Percentiles rank a stretch among this genome's conserved stretches.
Conservation (phyloP, 164 flowering plant genomes). For the Dillenia turbinata region DNA sequence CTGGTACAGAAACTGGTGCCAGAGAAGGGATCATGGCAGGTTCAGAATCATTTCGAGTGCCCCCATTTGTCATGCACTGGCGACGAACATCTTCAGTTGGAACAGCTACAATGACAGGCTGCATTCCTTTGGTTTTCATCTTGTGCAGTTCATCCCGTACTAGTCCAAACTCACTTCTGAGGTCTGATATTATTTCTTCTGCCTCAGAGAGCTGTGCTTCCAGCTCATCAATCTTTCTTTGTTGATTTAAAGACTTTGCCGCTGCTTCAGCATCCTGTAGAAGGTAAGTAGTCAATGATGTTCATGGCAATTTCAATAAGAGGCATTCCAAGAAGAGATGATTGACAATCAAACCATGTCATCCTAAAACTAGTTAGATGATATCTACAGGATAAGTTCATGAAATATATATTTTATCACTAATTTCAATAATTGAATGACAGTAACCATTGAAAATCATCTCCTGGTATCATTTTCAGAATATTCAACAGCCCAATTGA, state of each 20-base stretch:
- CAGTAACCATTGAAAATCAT: too few relatives aligned
- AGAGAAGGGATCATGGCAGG: slow-evolving; percentile 3
- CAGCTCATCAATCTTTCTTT: slow-evolving; percentile 68
- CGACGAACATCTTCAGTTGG: slow-evolving; percentile 8
- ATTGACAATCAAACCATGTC: too few relatives aligned
- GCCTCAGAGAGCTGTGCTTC: slow-evolving; percentile 88
- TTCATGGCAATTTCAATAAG: too few relatives aligned
- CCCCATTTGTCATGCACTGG: slow-evolving; percentile 11
- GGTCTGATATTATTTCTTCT: slow-evolving; percentile 69
- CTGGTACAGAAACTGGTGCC: slow-evolving; percentile 8
- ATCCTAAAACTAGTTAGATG: too few relatives aligned
- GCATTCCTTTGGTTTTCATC: slow-evolving; percentile 18
- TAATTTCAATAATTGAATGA: too few relatives aligned
- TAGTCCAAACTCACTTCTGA: slow-evolving; percentile 55
- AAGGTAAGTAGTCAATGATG: too few relatives aligned
- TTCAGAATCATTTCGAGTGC: slow-evolving; percentile 14
- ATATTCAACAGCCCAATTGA: too few relatives aligned
- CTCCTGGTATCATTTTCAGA: too few relatives aligned
- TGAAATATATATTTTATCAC: too few relatives aligned
- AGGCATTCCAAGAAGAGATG: too few relatives aligned
- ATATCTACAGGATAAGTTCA: too few relatives aligned
- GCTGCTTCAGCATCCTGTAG: slow-evolving; percentile 56
- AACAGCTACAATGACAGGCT: slow-evolving; percentile 15
- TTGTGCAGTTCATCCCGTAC: slow-evolving; percentile 50
- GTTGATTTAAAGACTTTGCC: slow-evolving; percentile 41